A percentile compares a stretch with the other conserved stretches of the same genome.
These are phyloP conservation scores for Cladosporium sp. DNA, from an alignment of 2,329 filamentous ascomycete species.

Conservation along the genomic window DNA sequence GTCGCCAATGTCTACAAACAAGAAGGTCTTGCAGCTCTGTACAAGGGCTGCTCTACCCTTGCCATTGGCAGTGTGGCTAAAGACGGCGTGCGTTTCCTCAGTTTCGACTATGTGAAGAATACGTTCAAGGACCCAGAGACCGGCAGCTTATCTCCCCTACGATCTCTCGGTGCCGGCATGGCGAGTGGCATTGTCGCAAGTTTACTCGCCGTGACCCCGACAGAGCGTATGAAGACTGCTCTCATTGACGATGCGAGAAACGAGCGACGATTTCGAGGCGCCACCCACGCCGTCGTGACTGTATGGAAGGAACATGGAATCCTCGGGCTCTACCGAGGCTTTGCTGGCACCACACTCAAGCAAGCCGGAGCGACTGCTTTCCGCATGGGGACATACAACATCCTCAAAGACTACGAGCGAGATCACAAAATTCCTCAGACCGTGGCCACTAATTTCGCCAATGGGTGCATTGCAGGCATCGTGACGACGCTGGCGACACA, in stretches of 20 bases:
- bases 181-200: constrained; percentile 58
- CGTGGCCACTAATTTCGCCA: constrained; percentile 55
- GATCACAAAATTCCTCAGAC: constrained; percentile 46
- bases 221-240: constrained; percentile 65
- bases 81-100: constrained; percentile 62
- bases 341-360: constrained; percentile 58
- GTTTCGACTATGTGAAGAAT: constrained; percentile 62
- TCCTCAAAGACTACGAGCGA: constrained; percentile 57
- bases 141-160: constrained; percentile 51
- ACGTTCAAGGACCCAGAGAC: constrained; percentile 52
- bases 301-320: constrained; percentile 52
- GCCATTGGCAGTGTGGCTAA: constrained; percentile 60
- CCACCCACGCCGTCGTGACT: constrained; percentile 47
- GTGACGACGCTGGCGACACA: constrained; percentile 58
- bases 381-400: constrained; percentile 59
- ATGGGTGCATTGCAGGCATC: constrained; percentile 57
- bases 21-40: constrained; percentile 56
- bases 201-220: constrained; percentile 63
- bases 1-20: constrained; percentile 51
- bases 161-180: constrained; percentile 63
- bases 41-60: constrained; percentile 60
- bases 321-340: constrained; percentile 54
- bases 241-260: constrained; percentile 58
- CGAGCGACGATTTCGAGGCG: constrained; percentile 46
- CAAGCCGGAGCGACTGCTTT: constrained; percentile 60